Evolutionary conservation across 352 stramenopile species (phyloP).

Genomic region (Phytophthora idaei): DNA sequence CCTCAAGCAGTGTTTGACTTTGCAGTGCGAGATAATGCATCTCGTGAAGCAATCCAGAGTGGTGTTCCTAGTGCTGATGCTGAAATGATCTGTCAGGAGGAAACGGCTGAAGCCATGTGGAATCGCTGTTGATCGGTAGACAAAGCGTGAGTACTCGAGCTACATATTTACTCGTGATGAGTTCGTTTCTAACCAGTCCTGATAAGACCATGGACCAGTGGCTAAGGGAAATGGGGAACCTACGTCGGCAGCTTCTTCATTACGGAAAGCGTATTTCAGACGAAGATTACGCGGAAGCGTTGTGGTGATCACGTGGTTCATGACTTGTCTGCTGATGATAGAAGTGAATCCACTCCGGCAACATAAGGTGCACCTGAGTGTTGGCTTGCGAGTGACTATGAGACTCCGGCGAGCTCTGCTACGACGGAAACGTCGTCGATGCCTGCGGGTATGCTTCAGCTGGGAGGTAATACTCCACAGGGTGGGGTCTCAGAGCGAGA

Average conservation of each 20-base stretch:
- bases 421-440: not conserved
- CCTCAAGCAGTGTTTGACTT: too few relatives aligned
- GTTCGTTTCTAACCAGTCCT: not conserved
- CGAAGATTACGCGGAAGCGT: slow-evolving; percentile 7
- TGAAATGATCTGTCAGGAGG: too few relatives aligned
- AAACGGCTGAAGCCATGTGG: too few relatives aligned
- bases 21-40: too few relatives aligned
- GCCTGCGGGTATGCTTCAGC: not conserved
- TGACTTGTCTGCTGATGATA: not conserved
- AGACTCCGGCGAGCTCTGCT: not conserved
- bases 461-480: not conserved
- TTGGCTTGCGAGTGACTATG: not conserved
- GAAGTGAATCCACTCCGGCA: not conserved
- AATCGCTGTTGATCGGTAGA: too few relatives aligned
- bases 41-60: too few relatives aligned
- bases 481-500: not conserved
- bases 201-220: not conserved
- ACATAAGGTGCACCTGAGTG: not conserved
- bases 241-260: slow-evolving; percentile 7
- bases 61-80: too few relatives aligned
- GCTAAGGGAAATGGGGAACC: not conserved
- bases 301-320: not conserved
- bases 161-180: not conserved
- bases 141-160: too few relatives aligned
- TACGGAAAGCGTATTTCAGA: slow-evolving; percentile 11